Evolutionary conservation across 495 filamentous ascomycete species (phyloP).

Genomic region (Aspergillus campestris): DNA sequence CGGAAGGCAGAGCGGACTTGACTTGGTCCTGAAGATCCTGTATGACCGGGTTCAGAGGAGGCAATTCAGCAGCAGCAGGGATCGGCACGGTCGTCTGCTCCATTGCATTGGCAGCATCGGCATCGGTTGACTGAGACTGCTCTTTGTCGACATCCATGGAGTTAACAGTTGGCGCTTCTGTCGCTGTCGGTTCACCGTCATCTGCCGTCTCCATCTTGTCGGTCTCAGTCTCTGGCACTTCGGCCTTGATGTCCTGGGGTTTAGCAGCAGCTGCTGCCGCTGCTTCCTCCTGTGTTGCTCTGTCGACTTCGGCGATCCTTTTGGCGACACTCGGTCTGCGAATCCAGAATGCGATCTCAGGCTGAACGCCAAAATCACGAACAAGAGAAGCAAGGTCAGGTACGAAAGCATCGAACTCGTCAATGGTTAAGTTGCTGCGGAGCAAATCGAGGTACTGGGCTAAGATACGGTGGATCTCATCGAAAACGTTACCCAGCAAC

Average conservation of each 20-base stretch:
- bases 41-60: constrained; percentile 64
- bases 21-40: constrained; percentile 66
- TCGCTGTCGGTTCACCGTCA: constrained; percentile 14
- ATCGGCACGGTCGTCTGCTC: constrained; percentile 6
- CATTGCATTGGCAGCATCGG: constrained; percentile 3
- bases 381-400: constrained; percentile 67
- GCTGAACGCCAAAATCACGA: constrained; percentile 70
- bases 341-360: constrained; percentile 82
- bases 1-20: constrained; percentile 48
- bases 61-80: constrained; percentile 12
- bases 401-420: constrained; percentile 75
- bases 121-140: constrained; percentile 7
- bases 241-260: constrained; percentile 26
- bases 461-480: constrained; percentile 79
- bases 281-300: constrained; percentile 16
- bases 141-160: constrained; percentile 34
- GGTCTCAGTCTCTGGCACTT: constrained; percentile 15
- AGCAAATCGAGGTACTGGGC: constrained; percentile 85
- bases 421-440: constrained; percentile 62
- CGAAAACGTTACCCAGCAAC: constrained; percentile 72
- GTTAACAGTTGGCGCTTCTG: constrained; percentile 10
- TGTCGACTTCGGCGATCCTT: constrained; percentile 43
- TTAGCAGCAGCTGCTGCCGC: constrained; percentile 15
- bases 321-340: constrained; percentile 57
- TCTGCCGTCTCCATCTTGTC: constrained; percentile 28